Evolutionary conservation across 2,329 filamentous ascomycete species (phyloP).

Genomic region (Xylariaceae sp.): DNA sequence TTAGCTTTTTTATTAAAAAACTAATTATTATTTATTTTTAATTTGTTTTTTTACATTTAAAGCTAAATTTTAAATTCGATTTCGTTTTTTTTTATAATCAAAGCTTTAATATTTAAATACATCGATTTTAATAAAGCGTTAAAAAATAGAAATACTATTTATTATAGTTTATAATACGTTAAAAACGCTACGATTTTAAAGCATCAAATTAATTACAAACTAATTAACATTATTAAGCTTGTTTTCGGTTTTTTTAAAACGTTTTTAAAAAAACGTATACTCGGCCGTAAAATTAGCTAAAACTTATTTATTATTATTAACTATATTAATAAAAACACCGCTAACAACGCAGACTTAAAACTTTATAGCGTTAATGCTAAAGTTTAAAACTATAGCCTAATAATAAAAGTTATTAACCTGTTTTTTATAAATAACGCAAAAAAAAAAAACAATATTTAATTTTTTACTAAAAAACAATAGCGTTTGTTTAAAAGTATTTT

Average conservation of each 20-base stretch:
- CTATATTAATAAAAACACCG: no score
- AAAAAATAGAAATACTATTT: neutral
- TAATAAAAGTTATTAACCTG: no score
- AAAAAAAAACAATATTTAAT: no score
- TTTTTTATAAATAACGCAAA: no score
- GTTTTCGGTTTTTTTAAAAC: neutral
- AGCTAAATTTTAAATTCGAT: neutral
- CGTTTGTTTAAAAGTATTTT: no score
- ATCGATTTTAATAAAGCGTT: neutral
- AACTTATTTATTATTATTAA: no score
- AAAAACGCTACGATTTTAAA: neutral
- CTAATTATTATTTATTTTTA: neutral
- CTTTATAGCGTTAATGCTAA: no score
- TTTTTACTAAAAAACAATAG: no score
- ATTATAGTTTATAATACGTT: neutral
- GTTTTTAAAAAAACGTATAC: neutral
- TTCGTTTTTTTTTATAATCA: neutral
- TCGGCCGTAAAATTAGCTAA: no score
- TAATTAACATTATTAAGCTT: neutral
- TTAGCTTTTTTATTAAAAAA: neutral
- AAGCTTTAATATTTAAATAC: neutral
- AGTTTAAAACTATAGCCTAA: no score
- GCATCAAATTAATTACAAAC: neutral
- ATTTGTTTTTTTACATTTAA: neutral
- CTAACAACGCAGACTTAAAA: no score